These are phyloP conservation scores for Cyamopsis tetragonoloba DNA, from an alignment of 306 rosid genomes.

Conservation along the genomic window DNA sequence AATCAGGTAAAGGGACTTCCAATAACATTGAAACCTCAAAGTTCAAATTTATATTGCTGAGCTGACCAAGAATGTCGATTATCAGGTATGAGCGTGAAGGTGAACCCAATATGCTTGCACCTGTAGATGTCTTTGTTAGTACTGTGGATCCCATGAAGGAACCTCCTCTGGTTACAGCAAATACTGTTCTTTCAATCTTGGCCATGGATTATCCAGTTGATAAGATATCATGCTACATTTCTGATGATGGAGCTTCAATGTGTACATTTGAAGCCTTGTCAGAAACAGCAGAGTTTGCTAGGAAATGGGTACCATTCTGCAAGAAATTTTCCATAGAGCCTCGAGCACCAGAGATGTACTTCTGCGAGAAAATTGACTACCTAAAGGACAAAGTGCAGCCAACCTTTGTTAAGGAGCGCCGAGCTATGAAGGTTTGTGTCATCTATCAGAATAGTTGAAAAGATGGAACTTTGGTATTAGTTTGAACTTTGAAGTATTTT, in stretches of 20 bases:
- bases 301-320: slow-evolving; percentile 95
- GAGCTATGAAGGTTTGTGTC: slow-evolving; percentile 83
- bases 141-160: slow-evolving; percentile 99
- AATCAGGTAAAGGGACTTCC: slow-evolving; percentile 44
- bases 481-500: slow-evolving; percentile 11
- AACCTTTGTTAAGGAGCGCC: slow-evolving; percentile 91
- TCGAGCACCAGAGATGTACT: slow-evolving; percentile 90
- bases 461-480: neutral
- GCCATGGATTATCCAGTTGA: slow-evolving; percentile 92
- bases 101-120: slow-evolving; percentile 76
- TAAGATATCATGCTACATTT: slow-evolving; percentile 84
- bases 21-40: neutral
- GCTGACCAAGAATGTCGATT: slow-evolving; percentile 1
- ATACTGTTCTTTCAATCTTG: slow-evolving; percentile 83
- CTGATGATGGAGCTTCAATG: slow-evolving; percentile 98
- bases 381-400: slow-evolving; percentile 95
- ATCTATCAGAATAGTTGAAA: slow-evolving; percentile 2
- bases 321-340: slow-evolving; percentile 85
- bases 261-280: slow-evolving; percentile 83
- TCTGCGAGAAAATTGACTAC: slow-evolving; percentile 81
- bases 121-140: slow-evolving; percentile 89
- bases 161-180: slow-evolving; percentile 88
- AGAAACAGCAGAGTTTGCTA: slow-evolving; percentile 86
- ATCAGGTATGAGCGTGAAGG: slow-evolving; percentile 73
- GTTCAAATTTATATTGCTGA: slow-evolving; percentile 4